Evolutionary conservation across 2,329 filamentous ascomycete genomes (phyloP).

Genomic region (Cordyceps pruinosa): DNA sequence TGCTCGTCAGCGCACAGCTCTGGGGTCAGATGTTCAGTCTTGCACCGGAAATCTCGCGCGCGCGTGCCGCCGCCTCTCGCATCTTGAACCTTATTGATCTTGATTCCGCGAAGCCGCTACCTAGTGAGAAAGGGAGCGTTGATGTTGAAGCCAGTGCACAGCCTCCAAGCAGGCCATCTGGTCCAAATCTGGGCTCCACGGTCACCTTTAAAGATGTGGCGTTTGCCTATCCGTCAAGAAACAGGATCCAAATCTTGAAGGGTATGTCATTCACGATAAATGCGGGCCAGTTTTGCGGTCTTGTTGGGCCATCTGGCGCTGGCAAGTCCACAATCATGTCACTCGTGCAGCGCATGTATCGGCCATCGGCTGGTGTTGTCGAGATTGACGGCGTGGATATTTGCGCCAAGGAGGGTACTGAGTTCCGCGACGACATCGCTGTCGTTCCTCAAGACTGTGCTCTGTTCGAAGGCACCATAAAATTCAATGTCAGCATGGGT

Average conservation of each 20-base stretch:
- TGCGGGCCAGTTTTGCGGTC: conserved; percentile 53
- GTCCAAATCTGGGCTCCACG: conserved; percentile 31
- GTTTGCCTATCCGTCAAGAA: conserved; percentile 60
- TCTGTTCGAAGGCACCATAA: conserved; percentile 50
- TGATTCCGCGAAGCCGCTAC: conserved; percentile 17
- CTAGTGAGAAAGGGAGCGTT: conserved; percentile 22
- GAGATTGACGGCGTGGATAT: conserved; percentile 42
- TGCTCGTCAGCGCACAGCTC: conserved; percentile 65
- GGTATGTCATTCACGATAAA: conserved; percentile 49
- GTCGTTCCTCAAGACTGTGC: conserved; percentile 52
- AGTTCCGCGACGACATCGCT: conserved; percentile 46
- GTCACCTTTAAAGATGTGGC: conserved; percentile 52
- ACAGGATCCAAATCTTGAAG: conserved; percentile 49
- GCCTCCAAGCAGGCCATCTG: conserved; percentile 16
- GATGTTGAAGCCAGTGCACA: conserved; percentile 35
- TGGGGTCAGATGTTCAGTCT: conserved; percentile 71
- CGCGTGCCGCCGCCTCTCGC: conserved; percentile 52
- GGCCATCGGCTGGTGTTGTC: conserved; percentile 33
- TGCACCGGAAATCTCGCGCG: conserved; percentile 66
- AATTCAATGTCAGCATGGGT: conserved; percentile 50
- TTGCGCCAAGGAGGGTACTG: conserved; percentile 30
- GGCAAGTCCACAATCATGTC: conserved; percentile 62
- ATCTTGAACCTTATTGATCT: conserved; percentile 47
- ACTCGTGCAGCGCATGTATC: conserved; percentile 45
- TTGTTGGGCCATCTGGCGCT: conserved; percentile 59